Evolutionary conservation across 257 asterid genomes (phyloP), one percentile per base, ranked within the genome.

Genomic region (Gentiana straminea): DNA sequence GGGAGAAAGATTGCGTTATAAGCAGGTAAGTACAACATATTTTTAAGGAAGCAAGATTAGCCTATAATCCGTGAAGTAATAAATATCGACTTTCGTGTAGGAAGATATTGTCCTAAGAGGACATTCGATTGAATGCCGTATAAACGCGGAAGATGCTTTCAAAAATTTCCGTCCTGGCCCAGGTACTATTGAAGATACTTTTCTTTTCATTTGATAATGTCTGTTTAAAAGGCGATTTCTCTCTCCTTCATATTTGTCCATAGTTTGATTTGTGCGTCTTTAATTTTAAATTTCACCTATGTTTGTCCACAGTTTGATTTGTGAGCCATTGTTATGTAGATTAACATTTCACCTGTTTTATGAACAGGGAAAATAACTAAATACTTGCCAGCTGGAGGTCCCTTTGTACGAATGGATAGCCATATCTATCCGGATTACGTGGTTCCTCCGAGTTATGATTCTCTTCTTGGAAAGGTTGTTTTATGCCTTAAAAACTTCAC

Each of bases 111-210:
- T 83, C 61, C 93, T 92, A 47, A 66, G 84, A 58, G 98, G 98
- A 36, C 98, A 87, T 72, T 83, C 98, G 46, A 92, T 92, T 67
- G 98, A 92, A 76, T 92, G 98, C 66, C 98, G 98, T 66, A 92
- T 92, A 38, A 92, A 92, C 57, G 98, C 98, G 39, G 98, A 92
- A 77, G 98, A 92, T 76, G 98, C 98, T 68, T 92, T 92, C 85
- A 92, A 92, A 59, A 88, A 92, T 68, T 92, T 92, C 81, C 82
- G 98, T 70, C 98, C 98, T 38, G 97, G 98, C 53, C 98, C 98
- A 70, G 98, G 96, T 56, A 39, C 44, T 39, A 39, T 39, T 39
- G 44, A 39, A 39, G 1, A 3, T 39, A 39, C 4, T 39, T 39
- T 39, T 39, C 46, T 41, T 41, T 41, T 41, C 46, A 10, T 41